Evolutionary conservation across 2,329 filamentous ascomycete genomes (phyloP), one percentile per base, ranked within the genome.

Genomic region (Ophiosphaerella korrae): DNA sequence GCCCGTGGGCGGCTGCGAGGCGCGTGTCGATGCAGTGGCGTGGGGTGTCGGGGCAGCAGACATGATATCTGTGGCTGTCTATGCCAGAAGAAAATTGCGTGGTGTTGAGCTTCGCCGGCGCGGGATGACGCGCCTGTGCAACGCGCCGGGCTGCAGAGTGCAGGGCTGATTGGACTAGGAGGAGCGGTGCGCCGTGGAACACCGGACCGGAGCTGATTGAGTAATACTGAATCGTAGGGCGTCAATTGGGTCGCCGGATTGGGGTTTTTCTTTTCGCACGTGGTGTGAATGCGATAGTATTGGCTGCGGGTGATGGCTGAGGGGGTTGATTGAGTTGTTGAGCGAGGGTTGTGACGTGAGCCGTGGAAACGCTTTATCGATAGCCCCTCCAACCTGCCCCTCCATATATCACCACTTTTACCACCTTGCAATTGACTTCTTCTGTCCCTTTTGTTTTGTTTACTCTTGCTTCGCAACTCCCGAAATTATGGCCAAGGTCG

Each of bases 401-500:
- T 32, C 26, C 26, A 29, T 29, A 29, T 2, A 29, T 29, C 26
- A 29, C 7, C 26, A 29, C 35, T 40, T 47, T 14, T 24, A 33
- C 37, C 39, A 16, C 44, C 49, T 52, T 42, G 42, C 50, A 18
- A 21, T 14, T 42, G 21, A 38, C 39, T 41, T 52, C 38, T 36
- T 43, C 43, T 42, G 21, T 45, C n/a, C 42, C 26, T 33, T 26
- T n/a, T 37, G 40, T 31, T 26, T 23, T 41, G 12, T 42, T 48
- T 61, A 60, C 62, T 64, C 53, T 18, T 45, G 50, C 53, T 58
- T 63, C 75, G 80, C 71, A 35, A 35, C 29, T 36, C 7, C 29
- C 45, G 3, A 24, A 18, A 48, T 9, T 60, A 88, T 89, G 86
- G 81, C 80, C 57, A 78, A 85, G 69, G 84, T 87, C 71, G 82